These are phyloP conservation scores for Pyrrhoderma noxium DNA, from an alignment of 1,284 basidiomycete genomes.

Conservation along the genomic window DNA sequence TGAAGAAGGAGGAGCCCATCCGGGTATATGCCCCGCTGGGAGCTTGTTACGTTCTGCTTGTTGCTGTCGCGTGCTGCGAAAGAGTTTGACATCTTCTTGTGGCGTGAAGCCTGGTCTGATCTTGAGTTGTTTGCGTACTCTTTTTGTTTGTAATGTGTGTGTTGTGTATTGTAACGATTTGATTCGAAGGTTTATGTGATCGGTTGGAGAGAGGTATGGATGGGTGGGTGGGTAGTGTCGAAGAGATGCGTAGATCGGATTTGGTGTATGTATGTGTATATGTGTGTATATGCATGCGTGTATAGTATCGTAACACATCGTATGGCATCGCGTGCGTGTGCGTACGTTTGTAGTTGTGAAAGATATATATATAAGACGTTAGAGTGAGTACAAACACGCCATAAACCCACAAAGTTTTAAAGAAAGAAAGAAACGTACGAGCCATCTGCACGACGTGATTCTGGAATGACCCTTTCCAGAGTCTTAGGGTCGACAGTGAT, in stretches of 20 bases:
- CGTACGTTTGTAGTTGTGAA: too few relatives aligned
- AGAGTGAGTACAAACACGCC: too few relatives aligned
- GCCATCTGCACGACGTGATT: constrained; percentile 79
- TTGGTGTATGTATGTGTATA: too few relatives aligned
- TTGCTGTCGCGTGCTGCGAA: constrained; percentile 69
- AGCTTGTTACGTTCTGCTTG: constrained; percentile 55
- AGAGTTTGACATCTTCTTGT: constrained; percentile 85
- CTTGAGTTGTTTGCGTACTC: constrained; percentile 83
- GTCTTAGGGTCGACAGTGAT: constrained; percentile 80
- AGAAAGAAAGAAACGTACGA: constrained; percentile 51
- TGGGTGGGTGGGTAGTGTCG: background rate
- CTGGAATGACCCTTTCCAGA: constrained; percentile 82
- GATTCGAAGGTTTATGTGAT: background rate
- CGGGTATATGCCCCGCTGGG: constrained; percentile 67
- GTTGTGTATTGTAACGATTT: background rate
- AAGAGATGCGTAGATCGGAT: background rate
- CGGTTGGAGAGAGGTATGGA: background rate
- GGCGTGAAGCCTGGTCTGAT: constrained; percentile 92
- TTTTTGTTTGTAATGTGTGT: constrained; percentile 28
- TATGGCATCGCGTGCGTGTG: too few relatives aligned
- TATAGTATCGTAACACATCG: too few relatives aligned
- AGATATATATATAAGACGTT: too few relatives aligned
- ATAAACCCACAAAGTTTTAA: constrained; percentile 3
- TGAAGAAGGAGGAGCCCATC: constrained; percentile 63
- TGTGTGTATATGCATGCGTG: too few relatives aligned